Conservation (phyloP, 345 rosid genomes). For the Geranium rotundifolium region DNA sequence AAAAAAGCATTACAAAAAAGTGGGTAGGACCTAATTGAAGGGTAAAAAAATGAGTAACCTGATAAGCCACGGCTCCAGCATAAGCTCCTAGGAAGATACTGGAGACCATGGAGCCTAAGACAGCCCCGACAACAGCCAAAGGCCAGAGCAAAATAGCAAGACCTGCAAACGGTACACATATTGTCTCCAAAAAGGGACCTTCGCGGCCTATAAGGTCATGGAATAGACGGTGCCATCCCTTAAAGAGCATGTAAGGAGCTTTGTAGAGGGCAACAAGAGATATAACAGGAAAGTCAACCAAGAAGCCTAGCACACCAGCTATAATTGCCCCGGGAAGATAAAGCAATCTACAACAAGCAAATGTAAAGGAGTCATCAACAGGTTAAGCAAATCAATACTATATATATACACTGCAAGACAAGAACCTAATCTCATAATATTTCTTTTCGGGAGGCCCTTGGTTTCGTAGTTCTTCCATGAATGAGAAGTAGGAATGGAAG, state of each 20-base stretch:
- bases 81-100: constrained; percentile 81
- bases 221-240: constrained; percentile 91
- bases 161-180: constrained; percentile 96
- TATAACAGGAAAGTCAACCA: constrained; percentile 59
- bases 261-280: constrained; percentile 64
- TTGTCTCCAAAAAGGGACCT: constrained; percentile 95
- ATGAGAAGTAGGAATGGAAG: constrained; percentile 58
- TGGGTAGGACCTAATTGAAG: neutral
- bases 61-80: constrained; percentile 74
- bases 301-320: constrained; percentile 48
- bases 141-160: constrained; percentile 95
- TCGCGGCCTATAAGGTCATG: constrained; percentile 88
- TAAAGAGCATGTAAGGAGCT: constrained; percentile 86
- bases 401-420: neutral
- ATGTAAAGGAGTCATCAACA: neutral
- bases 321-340: constrained; percentile 62
- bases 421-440: constrained; percentile 79
- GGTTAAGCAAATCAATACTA: neutral
- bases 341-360: constrained; percentile 38
- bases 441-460: constrained; percentile 36
- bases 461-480: constrained; percentile 58
- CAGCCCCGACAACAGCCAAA: constrained; percentile 79
- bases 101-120: constrained; percentile 58
- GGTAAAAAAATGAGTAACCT: constrained; percentile 24
- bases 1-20: too few species aligned